A percentile compares a stretch with the other conserved stretches of the same genome.
Evolutionary conservation across 1,139 yeast genomes (phyloP).

Genomic region (Groenewaldozyma auringiensis): DNA sequence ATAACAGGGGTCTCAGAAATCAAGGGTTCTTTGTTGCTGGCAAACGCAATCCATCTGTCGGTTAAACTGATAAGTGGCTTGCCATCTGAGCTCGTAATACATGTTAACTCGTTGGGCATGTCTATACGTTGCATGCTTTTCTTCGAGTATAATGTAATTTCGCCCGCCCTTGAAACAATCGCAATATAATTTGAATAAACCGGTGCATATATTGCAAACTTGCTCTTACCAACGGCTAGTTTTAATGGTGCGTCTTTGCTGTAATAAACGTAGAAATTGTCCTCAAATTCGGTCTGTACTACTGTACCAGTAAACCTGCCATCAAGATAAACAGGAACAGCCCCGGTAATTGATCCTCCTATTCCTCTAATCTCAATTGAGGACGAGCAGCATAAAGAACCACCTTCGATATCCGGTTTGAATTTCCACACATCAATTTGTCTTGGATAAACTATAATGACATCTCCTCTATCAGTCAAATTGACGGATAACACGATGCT

Average conservation of each 20-base stretch:
- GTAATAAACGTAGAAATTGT: not conserved
- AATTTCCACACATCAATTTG: constrained; percentile 4
- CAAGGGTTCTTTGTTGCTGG: not conserved
- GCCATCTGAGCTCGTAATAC: constrained; percentile 18
- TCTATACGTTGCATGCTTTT: constrained; percentile 13
- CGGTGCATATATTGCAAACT: not conserved
- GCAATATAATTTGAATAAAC: constrained; percentile 13
- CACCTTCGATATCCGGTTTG: constrained; percentile 5
- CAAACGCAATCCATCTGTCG: constrained; percentile 24
- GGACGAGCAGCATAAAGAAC: constrained; percentile 3
- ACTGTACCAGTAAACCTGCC: not conserved
- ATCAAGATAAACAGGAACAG: not conserved
- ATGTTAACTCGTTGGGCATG: constrained; percentile 20
- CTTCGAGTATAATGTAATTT: constrained; percentile 18
- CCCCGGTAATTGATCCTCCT: not conserved
- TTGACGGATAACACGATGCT: not conserved
- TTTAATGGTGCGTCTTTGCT: not conserved
- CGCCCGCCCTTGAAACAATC: constrained; percentile 18
- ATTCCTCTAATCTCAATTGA: not conserved
- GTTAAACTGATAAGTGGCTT: constrained; percentile 21
- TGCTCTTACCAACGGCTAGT: not conserved
- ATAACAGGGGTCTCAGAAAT: constrained; percentile 21
- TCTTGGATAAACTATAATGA: not conserved
- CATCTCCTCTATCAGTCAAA: constrained; percentile 1
- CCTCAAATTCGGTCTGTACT: not conserved